Evolutionary conservation across 805 yeast species (phyloP).

Genomic region (Dipodascus geniculatus): DNA sequence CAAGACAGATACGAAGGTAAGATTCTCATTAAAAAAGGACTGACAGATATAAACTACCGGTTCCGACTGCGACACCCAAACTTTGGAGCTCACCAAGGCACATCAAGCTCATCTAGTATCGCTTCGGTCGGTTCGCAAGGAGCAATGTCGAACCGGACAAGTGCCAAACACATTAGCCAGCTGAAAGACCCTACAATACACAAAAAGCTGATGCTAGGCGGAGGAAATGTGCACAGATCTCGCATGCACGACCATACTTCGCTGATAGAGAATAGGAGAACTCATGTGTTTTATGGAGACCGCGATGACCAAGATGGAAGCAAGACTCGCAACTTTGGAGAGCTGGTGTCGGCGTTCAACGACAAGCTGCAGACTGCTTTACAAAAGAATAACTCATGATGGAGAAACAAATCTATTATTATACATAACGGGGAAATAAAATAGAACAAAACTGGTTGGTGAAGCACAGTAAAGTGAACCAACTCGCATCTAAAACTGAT

Average conservation of each 20-base stretch:
- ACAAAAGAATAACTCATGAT: too few relatives aligned
- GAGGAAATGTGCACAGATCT: background rate
- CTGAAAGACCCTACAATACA: background rate
- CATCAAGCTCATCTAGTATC: background rate
- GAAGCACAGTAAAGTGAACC: background rate
- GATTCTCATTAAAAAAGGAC: background rate
- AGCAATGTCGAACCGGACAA: background rate
- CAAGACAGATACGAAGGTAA: background rate
- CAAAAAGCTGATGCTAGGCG: background rate
- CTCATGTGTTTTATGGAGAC: background rate
- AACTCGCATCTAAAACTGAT: background rate
- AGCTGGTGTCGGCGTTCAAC: background rate
- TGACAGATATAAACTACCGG: background rate
- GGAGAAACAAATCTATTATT: background rate
- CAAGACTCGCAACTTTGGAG: background rate
- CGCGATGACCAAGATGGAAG: background rate
- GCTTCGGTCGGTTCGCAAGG: background rate
- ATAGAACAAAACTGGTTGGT: background rate
- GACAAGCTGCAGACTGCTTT: background rate
- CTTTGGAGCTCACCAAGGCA: background rate
- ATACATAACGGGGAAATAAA: background rate
- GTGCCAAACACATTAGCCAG: background rate
- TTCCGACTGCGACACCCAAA: background rate
- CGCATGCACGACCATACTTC: background rate
- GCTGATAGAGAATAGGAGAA: background rate